Percentiles rank a stretch among this genome's conserved stretches.
Evolutionary conservation across 345 rosid genomes (phyloP).

Genomic region (Eucalyptus victrix): DNA sequence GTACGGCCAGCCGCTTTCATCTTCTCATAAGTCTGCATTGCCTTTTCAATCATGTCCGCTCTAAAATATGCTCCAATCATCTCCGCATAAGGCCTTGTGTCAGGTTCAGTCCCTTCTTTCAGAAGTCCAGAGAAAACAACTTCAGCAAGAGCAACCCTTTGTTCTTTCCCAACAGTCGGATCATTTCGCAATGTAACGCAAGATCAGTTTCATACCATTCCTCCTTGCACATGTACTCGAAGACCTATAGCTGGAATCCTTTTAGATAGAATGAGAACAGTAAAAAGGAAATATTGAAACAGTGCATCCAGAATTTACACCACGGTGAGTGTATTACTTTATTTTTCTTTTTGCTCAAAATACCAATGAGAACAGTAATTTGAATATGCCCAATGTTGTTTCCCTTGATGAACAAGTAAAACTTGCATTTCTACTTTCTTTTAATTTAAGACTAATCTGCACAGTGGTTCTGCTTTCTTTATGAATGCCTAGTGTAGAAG

Average conservation of each 20-base stretch:
- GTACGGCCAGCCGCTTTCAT: too few relatives aligned
- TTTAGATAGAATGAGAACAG: conserved; percentile 2
- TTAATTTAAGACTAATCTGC: not conserved
- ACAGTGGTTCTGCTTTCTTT: not conserved
- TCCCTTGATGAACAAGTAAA: not conserved
- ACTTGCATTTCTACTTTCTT: not conserved
- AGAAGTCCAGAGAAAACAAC: too few relatives aligned
- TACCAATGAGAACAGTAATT: not conserved
- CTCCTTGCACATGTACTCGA: conserved; percentile 34
- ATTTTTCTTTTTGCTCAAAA: not conserved
- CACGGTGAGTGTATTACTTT: not conserved
- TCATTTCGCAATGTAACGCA: too few relatives aligned
- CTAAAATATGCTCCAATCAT: too few relatives aligned
- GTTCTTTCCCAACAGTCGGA: too few relatives aligned
- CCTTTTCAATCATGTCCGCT: too few relatives aligned
- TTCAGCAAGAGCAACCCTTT: too few relatives aligned
- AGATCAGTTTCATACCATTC: conserved; percentile 17
- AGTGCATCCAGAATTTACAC: not conserved
- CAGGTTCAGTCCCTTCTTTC: too few relatives aligned
- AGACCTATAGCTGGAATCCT: conserved; percentile 27
- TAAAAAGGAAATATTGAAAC: not conserved
- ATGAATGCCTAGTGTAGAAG: not conserved
- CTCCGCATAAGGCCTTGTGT: too few relatives aligned
- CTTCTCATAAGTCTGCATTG: too few relatives aligned
- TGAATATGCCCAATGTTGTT: not conserved